Conservation (phyloP, 179 eudicot species). For the Patellifolia procumbens region DNA sequence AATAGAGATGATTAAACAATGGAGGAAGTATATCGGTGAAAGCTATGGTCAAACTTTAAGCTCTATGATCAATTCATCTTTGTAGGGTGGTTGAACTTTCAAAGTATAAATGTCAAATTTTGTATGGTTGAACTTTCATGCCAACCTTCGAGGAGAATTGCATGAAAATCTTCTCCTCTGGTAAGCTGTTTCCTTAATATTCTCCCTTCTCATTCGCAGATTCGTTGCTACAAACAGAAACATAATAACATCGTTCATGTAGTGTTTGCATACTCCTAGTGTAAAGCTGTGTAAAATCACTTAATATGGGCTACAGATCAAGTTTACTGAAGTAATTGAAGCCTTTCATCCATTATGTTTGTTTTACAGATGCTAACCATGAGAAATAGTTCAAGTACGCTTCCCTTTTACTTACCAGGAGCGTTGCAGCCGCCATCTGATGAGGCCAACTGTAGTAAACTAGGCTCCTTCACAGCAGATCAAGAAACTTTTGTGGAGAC, state of each 20-base stretch:
- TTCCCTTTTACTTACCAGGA: slow-evolving; percentile 53
- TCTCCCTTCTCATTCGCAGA: no score
- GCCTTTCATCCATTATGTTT: slow-evolving; percentile 11
- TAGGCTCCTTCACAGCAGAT: slow-evolving; percentile 35
- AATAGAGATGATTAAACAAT: no score
- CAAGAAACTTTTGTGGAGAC: slow-evolving; percentile 43
- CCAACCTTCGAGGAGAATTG: no score
- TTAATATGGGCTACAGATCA: neutral
- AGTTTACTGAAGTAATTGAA: neutral
- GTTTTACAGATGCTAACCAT: slow-evolving; percentile 73
- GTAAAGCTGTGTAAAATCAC: neutral
- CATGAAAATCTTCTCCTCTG: no score
- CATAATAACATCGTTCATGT: neutral
- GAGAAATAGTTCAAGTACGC: slow-evolving; percentile 72
- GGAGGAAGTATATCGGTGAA: no score
- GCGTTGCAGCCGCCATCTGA: slow-evolving; percentile 36
- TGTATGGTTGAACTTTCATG: no score
- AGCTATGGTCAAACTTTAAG: no score
- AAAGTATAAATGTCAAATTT: no score
- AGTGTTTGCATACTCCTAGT: neutral
- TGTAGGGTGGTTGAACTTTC: no score
- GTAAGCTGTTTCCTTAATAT: no score
- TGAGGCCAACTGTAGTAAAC: slow-evolving; percentile 45
- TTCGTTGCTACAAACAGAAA: no score
- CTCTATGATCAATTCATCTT: no score